Evolutionary conservation across 179 eudicot genomes (phyloP).

Genomic region (Spergularia azorica): DNA sequence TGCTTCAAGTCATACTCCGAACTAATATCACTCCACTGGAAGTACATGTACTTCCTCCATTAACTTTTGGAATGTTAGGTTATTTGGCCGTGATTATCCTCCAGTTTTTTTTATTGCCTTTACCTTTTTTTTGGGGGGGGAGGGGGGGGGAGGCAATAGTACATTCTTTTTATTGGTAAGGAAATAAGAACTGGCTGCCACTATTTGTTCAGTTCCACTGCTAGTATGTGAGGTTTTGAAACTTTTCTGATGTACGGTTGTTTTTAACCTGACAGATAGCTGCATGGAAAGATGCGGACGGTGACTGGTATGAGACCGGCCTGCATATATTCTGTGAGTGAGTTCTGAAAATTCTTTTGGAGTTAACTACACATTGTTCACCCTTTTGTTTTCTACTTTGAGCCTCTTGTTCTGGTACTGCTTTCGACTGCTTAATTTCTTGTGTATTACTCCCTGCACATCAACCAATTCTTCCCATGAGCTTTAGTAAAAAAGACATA

Average conservation of each 20-base stretch:
- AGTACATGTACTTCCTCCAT: neutral
- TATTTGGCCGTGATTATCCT: neutral
- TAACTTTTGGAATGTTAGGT: neutral
- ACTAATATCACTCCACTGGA: neutral
- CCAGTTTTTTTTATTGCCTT: neutral
- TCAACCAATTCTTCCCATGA: no score
- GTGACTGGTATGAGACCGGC: slow-evolving; percentile 99
- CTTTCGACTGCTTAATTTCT: neutral
- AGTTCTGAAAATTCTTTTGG: neutral
- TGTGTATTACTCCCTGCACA: no score
- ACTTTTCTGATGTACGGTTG: neutral
- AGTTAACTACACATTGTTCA: no score
- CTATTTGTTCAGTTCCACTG: neutral
- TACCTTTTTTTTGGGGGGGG: neutral
- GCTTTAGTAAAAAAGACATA: no score
- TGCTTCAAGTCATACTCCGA: neutral
- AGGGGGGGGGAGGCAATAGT: neutral
- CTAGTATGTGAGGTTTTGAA: neutral
- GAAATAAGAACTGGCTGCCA: neutral
- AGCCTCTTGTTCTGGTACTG: neutral
- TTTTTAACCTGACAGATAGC: slow-evolving; percentile 54
- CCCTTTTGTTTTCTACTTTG: neutral
- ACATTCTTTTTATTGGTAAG: neutral
- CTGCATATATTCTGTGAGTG: slow-evolving; percentile 98
- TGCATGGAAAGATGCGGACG: slow-evolving; percentile 98